Evolutionary conservation across 2,329 filamentous ascomycete species (phyloP), one percentile per base, ranked within the genome.

Genomic region (Claviceps capensis): DNA sequence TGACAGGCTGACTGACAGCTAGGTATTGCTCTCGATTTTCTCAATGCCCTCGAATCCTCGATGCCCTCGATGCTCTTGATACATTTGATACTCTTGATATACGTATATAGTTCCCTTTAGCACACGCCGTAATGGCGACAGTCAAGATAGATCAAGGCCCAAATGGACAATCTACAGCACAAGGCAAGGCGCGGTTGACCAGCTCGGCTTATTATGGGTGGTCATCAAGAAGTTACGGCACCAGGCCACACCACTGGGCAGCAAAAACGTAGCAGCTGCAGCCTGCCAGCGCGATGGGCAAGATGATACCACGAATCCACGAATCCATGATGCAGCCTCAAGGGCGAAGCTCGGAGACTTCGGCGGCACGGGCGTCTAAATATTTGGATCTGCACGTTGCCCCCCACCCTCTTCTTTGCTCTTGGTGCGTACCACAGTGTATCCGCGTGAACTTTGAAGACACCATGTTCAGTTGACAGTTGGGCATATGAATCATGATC

Each of bases 361-460:
- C n/a, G 40, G 50, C 50, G 45, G 38, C 50, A 44, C 46, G 22
- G 47, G 47, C 47, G 22, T 49, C 19, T 49, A 34, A 22, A 37
- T 17, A 7, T 14, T 41, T 26, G 36, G 19, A 17, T 26, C 46
- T 17, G 22, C 9, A 26, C 23, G 34, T n/a, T 46, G 5, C 44
- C n/a, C 13, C 22, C 43, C 6, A 13, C 13, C 9, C 7, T 37
- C 14, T 19, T 17, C 43, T 45, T 17, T 26, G 44, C 34, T 36
- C 44, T 30, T 34, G 16, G 16, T 47, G 16, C 11, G 44, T 47
- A 26, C n/a, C 43, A 45, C 23, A 14, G 43, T 45, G 23, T 9
- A 46, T 46, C 44, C 7, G 19, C 46, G 8, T 48, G 36, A 45
- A 34, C 30, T 34, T 34, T 34, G 30, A 40, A 14, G 44, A 40